Conservation (phyloP, 495 filamentous ascomycete species). For the Annulohypoxylon moriforme region DNA sequence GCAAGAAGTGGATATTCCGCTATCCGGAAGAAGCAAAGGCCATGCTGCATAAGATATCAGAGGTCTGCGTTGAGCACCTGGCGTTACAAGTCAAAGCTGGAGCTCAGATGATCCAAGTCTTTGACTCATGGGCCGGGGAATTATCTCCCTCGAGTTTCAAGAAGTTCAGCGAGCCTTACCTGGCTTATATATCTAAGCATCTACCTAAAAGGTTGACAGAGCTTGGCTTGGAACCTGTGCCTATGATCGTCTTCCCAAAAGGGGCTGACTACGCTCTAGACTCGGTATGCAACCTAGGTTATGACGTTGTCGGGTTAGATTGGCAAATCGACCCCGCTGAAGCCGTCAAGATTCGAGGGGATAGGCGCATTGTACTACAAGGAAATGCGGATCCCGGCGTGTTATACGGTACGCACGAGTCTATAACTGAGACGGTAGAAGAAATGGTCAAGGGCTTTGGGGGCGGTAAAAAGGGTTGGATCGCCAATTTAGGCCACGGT, state of each 20-base stretch:
- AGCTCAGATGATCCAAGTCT: conserved; percentile 94
- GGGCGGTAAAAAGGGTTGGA: conserved; percentile 67
- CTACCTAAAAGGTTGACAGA: conserved; percentile 78
- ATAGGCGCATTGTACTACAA: conserved; percentile 80
- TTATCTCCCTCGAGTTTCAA: conserved; percentile 85
- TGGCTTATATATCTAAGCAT: conserved; percentile 81
- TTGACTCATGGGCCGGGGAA: conserved; percentile 98
- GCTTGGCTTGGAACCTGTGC: conserved; percentile 80
- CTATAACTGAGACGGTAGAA: conserved; percentile 82
- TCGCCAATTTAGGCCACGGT: conserved; percentile 92
- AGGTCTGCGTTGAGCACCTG: conserved; percentile 92
- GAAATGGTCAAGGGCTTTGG: conserved; percentile 89
- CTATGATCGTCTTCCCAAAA: conserved; percentile 99
- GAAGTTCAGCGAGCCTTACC: conserved; percentile 84
- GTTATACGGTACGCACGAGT: conserved; percentile 82
- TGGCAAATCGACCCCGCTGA: conserved; percentile 93
- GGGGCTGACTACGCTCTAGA: conserved; percentile 98
- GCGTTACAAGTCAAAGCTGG: conserved; percentile 92
- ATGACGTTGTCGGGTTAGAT: conserved; percentile 92
- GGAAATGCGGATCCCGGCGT: conserved; percentile 96
- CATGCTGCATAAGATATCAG: conserved; percentile 88
- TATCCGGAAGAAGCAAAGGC: conserved; percentile 82
- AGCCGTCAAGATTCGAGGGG: conserved; percentile 78
- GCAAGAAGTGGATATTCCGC: conserved; percentile 95
- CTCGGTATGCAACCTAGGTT: conserved; percentile 85